A percentile compares a stretch with the other conserved stretches of the same genome.
Evolutionary conservation across 208 protist genomes (phyloP).

Genomic region (Balamuthia mandrillaris): DNA sequence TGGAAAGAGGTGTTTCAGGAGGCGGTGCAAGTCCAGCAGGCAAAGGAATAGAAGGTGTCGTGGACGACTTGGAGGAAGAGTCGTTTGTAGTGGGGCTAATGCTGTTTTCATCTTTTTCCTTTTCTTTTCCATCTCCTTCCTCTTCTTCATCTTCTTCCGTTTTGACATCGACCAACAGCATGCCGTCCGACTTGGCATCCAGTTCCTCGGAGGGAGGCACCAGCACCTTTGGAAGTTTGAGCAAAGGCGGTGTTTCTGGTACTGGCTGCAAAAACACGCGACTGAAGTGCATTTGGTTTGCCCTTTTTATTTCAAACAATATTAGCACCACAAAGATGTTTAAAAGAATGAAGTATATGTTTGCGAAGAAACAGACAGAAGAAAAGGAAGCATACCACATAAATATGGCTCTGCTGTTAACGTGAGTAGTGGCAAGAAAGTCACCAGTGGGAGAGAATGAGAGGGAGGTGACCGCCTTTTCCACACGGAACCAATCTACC

Average conservation of each 20-base stretch:
- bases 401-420: conserved; percentile 26
- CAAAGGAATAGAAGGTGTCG: no score
- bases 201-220: no score
- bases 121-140: conserved; percentile 3
- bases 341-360: background rate
- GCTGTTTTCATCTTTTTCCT: background rate
- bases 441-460: conserved; percentile 52
- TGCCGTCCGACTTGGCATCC: background rate
- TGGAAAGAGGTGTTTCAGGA: background rate
- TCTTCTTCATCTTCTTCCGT: background rate
- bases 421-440: conserved; percentile 56
- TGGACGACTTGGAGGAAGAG: no score
- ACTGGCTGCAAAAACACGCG: conserved; percentile 22
- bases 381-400: conserved; percentile 41
- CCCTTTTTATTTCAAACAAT: background rate
- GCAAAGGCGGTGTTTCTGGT: background rate
- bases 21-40: no score
- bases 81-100: no score
- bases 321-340: background rate
- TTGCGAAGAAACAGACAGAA: background rate
- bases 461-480: conserved; percentile 36
- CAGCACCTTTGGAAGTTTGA: conserved; percentile 31
- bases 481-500: conserved; percentile 56
- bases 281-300: conserved; percentile 55
- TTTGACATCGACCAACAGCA: background rate